Base-by-base conservation (phyloP, 805 yeast species). In the Yarrowia phangngaensis region DNA sequence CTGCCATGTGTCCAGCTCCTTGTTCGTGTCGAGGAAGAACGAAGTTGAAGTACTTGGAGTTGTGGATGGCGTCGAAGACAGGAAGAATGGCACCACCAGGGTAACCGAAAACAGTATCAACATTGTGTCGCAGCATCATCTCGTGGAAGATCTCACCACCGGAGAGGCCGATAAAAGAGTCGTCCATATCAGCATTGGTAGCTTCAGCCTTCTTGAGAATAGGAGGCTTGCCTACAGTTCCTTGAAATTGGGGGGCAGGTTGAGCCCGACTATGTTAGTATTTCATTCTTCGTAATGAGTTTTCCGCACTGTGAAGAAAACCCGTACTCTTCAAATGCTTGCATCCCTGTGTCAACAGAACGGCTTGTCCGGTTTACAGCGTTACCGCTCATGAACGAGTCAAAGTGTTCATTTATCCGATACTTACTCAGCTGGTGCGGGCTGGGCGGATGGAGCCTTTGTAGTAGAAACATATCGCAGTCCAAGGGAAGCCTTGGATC, bases 1-100 rank as follows among this genome's bases (percentile, higher is more conserved):
- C 97, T 51, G 98, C 98, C 97, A 92, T 92, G 69, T 92, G 98
- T 47, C 98, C 98, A 13, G 97, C 98, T 65, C 98, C 98, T 70
- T 92, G 98, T 69, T 92, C 98, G 67, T 92, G 97, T 61, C 94
- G 78, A 40, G 98, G 98, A 55, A 92, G 72, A 51, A 92, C 85
- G 64, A 92, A 92, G 58, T 82, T 79, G 74, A 92, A 90, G 61
- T 84, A 78, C 51, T 82, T 80, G 15, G 95, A 84, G 71, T 90
- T 84, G 73, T 83, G 85, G 58, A 92, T 92, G 57, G 97, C 97
- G 65, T 92, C 98, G 64, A 84, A 92, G 19, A 92, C 98, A 11
- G 98, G 97, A 60, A 92, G 75, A 61, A 92, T 92, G 57, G 98
- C 98, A 65, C 98, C 98, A 62, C 98, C 98, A 50, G 98, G 95